Percentiles rank a stretch among this genome's conserved stretches.
phyloP scores from a whole-genome alignment of 192 early-diverging fungal genomes.

The Coemansia sp. region DNA sequence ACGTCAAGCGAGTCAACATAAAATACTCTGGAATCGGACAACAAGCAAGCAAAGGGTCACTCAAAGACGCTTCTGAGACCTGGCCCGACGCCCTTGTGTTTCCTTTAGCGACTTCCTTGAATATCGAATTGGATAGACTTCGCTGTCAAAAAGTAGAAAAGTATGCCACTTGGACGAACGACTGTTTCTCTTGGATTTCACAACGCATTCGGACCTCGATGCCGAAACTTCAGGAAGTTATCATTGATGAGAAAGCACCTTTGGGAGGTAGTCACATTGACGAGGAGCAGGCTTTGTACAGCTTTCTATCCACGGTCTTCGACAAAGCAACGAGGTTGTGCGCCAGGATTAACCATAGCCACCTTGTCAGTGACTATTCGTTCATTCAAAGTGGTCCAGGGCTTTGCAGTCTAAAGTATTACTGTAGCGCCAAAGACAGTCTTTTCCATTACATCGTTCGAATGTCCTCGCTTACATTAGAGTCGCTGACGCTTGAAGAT shows the following conservation, averaged over 20 bases:
- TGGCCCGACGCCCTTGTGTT: background rate
- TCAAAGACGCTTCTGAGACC: background rate
- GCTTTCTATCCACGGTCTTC: background rate
- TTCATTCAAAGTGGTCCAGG: background rate
- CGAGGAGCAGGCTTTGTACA: no score
- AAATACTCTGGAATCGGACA: background rate
- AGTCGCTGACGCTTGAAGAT: background rate
- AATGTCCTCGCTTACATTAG: background rate
- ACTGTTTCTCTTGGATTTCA: background rate
- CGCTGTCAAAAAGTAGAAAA: no score
- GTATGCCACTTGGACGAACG: background rate
- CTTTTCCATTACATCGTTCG: background rate
- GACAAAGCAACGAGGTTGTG: background rate
- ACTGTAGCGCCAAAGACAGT: background rate
- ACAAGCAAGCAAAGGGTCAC: background rate
- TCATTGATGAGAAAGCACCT: background rate
- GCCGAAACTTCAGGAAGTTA: background rate
- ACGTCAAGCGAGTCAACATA: background rate
- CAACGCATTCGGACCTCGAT: background rate
- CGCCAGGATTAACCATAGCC: background rate
- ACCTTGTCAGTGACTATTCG: background rate
- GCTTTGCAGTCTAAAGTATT: background rate
- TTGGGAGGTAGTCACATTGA: background rate
- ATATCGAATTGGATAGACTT: background rate
- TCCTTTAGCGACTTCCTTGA: background rate